Evolutionary conservation across 805 yeast species (phyloP), one percentile per base, ranked within the genome.

Genomic region (Candida stauntonica): DNA sequence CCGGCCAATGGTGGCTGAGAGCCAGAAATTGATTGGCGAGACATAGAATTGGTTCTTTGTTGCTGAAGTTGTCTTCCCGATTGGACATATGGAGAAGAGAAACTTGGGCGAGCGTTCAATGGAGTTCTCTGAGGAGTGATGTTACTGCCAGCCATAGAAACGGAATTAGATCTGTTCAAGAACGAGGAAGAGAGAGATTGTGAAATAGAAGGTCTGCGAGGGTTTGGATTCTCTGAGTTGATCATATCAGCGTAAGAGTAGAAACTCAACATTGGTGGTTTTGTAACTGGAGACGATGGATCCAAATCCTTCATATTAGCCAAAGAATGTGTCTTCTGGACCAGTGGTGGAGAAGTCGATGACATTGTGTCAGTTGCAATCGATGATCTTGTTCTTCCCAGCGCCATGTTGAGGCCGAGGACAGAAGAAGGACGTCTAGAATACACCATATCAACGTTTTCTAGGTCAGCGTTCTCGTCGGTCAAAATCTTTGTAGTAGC

Each of bases 211-310:
- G 88, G 88, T 60, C 87, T 72, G 59, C 84, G 73, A 37, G 76
- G 69, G 36, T 55, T 54, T 33, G 64, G 55, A 51, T 80, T 83
- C 58, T 82, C 91, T 50, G 75, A 78, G 46, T 68, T 74, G 44
- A 83, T 71, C 75, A 86, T 73, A 51, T 86, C 95, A 4, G 91
- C 94, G 58, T 82, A 86, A 3, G 88, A 80, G 54, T 77, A 81
- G 56, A 85, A 85, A 27, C 67, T 63, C 29, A 72, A 29, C 11
- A 46, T 23, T 28, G 51, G 52, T 16, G 55, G 54, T 49, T 55
- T 47, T 26, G 36, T 19, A 13, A 47, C 38, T 21, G 46, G 35
- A 7, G 50, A 44, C 9, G 41, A 39, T n/a, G 46, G 33, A 19
- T 51, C 52, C 30, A 52, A 30, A 17, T 52, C 54, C 35, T 42